Evolutionary conservation across 441 rosid species (phyloP), one percentile per base, ranked within the genome.

Genomic region (Breynia disticha): DNA sequence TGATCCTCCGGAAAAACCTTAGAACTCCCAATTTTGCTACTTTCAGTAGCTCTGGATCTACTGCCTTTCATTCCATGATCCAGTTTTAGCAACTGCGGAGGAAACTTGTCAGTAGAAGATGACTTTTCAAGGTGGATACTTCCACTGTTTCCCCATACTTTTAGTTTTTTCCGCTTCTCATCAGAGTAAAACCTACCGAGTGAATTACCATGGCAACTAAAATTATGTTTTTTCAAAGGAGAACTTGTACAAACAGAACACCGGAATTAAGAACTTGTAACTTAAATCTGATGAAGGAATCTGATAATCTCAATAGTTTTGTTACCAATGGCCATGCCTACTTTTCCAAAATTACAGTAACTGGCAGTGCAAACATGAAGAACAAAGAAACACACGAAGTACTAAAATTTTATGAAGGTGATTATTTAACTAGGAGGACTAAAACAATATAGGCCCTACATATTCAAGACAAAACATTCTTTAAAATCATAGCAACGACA

Each of bases 151-250:
- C 72, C 56, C 84, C 88, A 71, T 16, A 54, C 17, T 14, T 64
- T 56, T 58, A 72, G 84, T 62, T 61, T 74, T 37, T 54, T 53
- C 28, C 69, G 76, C 58, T 83, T 87, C 18, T 77, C 77, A 58
- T 76, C 95, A 49, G 87, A 67, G 53, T 79, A 73, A 74, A 90
- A 82, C 86, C 95, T 90, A 60, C 56, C n/a, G n/a, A n/a, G n/a
- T n/a, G 76, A 60, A 69, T 16, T 43, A 18, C 44, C 24, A 41
- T 41, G 44, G 0, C 15, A 41, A 41, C 44, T 41, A 41, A 15
- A 37, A 37, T 5, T 37, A 37, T 5, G 11, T 6, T 37, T 37
- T 6, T 11, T 15, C 13, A 41, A 15, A 11, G 13, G n/a, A 41
- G 44, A 28, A 28, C 35, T 28, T 28, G 35, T 28, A 28, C 35